phyloP scores from a whole-genome alignment of 768 basidiomycete species.

The Pleurotus cornucopiae region DNA sequence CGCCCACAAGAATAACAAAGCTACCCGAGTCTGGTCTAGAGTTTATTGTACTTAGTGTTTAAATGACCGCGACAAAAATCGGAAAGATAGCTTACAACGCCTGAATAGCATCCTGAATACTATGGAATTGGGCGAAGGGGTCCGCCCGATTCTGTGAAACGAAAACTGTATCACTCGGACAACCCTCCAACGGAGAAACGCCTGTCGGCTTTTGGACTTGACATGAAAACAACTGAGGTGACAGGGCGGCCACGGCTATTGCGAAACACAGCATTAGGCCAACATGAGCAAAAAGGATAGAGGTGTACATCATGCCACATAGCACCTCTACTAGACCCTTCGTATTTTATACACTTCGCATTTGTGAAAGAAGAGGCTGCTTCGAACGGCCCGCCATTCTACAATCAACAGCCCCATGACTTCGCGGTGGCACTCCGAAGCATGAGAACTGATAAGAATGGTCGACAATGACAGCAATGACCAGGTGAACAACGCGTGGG shows the following conservation, averaged over 20 bases:
- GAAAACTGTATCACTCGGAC: conserved; percentile 55
- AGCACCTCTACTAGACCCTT: too few relatives aligned
- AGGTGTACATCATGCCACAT: background rate
- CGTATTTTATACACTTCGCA: background rate
- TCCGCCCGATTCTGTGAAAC: conserved; percentile 47
- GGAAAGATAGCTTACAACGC: conserved; percentile 41
- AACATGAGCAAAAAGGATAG: background rate
- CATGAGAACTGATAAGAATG: too few relatives aligned
- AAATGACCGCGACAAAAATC: background rate
- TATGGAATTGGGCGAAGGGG: conserved; percentile 38
- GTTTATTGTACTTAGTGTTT: background rate
- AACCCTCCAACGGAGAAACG: conserved; percentile 43
- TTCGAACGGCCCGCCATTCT: background rate
- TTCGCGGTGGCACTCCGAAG: too few relatives aligned
- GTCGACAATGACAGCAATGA: too few relatives aligned
- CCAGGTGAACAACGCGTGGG: too few relatives aligned
- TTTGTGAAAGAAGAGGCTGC: background rate
- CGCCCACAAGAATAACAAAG: conserved; percentile 50
- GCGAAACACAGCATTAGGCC: background rate
- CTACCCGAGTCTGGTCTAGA: conserved; percentile 36
- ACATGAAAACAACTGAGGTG: conserved; percentile 42
- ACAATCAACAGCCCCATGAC: too few relatives aligned
- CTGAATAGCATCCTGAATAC: conserved; percentile 50
- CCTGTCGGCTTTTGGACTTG: conserved; percentile 44
- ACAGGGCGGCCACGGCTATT: conserved; percentile 27